Evolutionary conservation across 202 grass and related monocot genomes (phyloP), one percentile per base, ranked within the genome.

Genomic region (Tripidium arundinaceum): DNA sequence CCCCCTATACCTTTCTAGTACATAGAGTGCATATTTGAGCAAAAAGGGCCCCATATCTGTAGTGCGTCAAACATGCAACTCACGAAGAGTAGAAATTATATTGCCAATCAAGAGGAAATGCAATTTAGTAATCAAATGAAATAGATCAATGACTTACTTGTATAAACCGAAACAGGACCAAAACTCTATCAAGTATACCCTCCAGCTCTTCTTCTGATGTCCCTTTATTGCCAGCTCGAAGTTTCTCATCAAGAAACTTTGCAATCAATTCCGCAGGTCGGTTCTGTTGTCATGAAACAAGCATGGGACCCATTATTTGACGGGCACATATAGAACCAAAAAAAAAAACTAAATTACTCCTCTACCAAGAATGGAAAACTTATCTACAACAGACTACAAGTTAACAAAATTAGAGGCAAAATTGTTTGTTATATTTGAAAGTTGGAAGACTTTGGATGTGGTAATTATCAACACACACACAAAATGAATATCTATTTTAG

Each of bases 191-290:
- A 4, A 99, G 89, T 76, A 87, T 99, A 62, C 90, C 89, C 83
- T 99, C 97, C 88, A 99, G 89, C 89, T 99, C 97, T 89, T 99
- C 97, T 91, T 99, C 97, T 42, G 97, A 99, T 55, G 90, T 99
- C 68, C 92, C 97, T 89, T 99, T 99, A 86, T 96, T 99, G 66
- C 97, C 97, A 90, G 97, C 87, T 85, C 97, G 86, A 85, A 99
- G 97, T 81, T 96, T 96, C 85, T 99, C 97, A 74, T 99, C 97
- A 0, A 99, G 83, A 88, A 99, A 99, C 81, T 99, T 99, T 13
- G 97, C 97, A 85, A 99, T 99, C 84, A 99, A 87, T 88, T 99
- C 97, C 49, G 93, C 97, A 24, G 97, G 93, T 62, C 90, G 94
- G 79, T 99, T 99, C 97, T 99, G 89, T 87, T 90, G 40, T 83